Percentiles rank a stretch among this genome's conserved stretches.
Evolutionary conservation across 2,329 filamentous ascomycete genomes (phyloP).

Genomic region (Venturia aucupariae): DNA sequence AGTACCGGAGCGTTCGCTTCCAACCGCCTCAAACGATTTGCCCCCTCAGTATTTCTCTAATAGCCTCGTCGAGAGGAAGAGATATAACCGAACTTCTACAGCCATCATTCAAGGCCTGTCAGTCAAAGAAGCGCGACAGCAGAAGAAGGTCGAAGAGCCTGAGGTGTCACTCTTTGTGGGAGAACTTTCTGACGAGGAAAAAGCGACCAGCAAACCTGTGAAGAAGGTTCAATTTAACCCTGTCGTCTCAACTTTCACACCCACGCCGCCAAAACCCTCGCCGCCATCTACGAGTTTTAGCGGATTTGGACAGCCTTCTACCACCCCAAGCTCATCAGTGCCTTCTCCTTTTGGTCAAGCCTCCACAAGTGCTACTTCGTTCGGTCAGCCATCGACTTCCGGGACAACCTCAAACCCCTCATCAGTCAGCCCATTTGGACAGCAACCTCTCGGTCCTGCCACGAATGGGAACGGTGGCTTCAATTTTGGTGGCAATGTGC

Average conservation of each 20-base stretch:
- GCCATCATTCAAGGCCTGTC: conserved; percentile 49
- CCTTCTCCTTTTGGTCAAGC: conserved; percentile 5
- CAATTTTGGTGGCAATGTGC: not conserved
- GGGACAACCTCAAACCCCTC: not conserved
- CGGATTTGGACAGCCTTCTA: conserved; percentile 2
- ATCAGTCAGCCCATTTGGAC: not conserved
- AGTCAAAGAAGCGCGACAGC: conserved; percentile 40
- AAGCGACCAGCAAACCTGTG: not conserved
- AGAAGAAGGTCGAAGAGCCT: conserved; percentile 40
- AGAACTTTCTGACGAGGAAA: conserved; percentile 26
- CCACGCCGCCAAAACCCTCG: not conserved
- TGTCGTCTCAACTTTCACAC: not conserved
- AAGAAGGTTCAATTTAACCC: conserved; percentile 15
- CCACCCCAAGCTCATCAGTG: not conserved
- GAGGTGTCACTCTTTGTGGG: conserved; percentile 23
- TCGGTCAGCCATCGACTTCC: conserved; percentile 6
- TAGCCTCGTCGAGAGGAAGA: conserved; percentile 49
- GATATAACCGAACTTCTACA: conserved; percentile 44
- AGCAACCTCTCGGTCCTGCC: not conserved
- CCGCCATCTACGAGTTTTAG: conserved; percentile 12
- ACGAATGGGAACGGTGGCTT: not conserved
- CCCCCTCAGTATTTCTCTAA: conserved; percentile 45
- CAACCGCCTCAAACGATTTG: conserved; percentile 22
- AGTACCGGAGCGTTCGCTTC: conserved; percentile 28
- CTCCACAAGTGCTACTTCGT: not conserved